Percentiles rank a stretch among this genome's conserved stretches.
phyloP scores from a whole-genome alignment of 768 basidiomycete genomes.

The Trichaptum fuscoviolaceum region DNA sequence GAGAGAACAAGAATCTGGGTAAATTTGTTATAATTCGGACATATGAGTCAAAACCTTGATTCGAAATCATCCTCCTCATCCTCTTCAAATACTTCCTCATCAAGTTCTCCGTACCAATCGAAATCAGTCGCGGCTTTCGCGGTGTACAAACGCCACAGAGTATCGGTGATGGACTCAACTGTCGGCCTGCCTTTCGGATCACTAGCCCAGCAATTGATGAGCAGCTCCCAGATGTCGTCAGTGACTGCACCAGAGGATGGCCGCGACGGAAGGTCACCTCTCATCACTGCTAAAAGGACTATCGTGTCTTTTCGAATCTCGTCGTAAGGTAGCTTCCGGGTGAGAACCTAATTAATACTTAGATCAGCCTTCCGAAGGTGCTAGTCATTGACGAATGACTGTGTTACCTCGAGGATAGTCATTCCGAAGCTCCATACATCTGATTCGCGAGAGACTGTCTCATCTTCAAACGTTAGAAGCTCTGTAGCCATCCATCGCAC shows the following conservation, averaged over 20 bases:
- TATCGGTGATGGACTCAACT: background rate
- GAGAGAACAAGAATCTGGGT: background rate
- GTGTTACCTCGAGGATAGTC: slow-evolving; percentile 29
- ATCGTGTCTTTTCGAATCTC: slow-evolving; percentile 3
- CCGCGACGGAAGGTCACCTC: background rate
- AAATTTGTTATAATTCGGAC: background rate
- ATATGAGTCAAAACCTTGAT: background rate
- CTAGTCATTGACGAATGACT: background rate
- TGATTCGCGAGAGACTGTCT: slow-evolving; percentile 11
- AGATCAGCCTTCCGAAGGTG: background rate
- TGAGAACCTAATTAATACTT: background rate
- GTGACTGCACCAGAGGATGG: background rate
- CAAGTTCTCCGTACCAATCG: background rate
- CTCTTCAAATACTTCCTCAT: background rate
- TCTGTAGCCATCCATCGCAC: slow-evolving; percentile 37
- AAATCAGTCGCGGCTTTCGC: background rate
- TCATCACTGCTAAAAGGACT: background rate
- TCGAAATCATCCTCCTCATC: background rate
- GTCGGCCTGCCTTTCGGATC: background rate
- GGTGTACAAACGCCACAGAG: background rate
- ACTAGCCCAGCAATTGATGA: slow-evolving; percentile 1
- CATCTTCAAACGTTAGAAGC: slow-evolving; percentile 13
- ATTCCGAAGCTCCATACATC: slow-evolving; percentile 37
- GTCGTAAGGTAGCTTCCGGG: background rate
- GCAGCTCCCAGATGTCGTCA: background rate